phyloP scores from a whole-genome alignment of 2,329 filamentous ascomycete species.

The Curvularia eragrostidis region DNA sequence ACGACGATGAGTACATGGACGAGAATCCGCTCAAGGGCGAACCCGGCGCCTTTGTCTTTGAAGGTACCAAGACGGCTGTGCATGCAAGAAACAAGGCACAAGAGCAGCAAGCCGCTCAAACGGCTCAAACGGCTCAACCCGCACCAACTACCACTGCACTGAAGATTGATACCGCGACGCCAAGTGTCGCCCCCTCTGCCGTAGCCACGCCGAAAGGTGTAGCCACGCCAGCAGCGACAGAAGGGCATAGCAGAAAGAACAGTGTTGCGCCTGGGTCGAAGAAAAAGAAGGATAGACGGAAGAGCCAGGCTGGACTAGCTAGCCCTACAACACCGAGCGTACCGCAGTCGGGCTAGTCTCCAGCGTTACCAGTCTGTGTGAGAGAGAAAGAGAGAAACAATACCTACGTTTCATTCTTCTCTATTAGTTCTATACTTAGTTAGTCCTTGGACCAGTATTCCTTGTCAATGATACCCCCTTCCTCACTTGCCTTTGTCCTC shows the following conservation, averaged over 20 bases:
- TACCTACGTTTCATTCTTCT: neutral
- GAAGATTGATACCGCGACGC: slow-evolving; percentile 30
- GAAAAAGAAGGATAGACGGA: slow-evolving; percentile 45
- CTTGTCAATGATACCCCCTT: slow-evolving; percentile 15
- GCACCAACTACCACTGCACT: slow-evolving; percentile 21
- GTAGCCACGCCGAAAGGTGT: slow-evolving; percentile 40
- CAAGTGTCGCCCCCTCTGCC: slow-evolving; percentile 37
- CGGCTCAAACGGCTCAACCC: slow-evolving; percentile 20
- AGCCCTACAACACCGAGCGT: slow-evolving; percentile 44
- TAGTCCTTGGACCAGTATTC: neutral
- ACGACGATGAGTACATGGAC: slow-evolving; percentile 68
- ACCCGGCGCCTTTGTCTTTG: slow-evolving; percentile 67
- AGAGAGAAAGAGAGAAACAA: neutral
- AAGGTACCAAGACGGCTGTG: slow-evolving; percentile 52
- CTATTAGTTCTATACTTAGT: neutral
- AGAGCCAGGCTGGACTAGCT: slow-evolving; percentile 45
- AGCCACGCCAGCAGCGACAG: slow-evolving; percentile 25
- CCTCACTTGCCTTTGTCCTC: neutral
- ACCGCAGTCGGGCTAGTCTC: slow-evolving; percentile 1
- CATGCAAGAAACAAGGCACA: slow-evolving; percentile 51
- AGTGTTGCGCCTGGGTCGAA: slow-evolving; percentile 39
- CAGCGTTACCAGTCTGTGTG: neutral
- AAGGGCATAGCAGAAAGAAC: slow-evolving; percentile 33
- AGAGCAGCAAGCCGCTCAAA: slow-evolving; percentile 25
- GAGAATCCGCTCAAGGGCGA: slow-evolving; percentile 69